Base-by-base conservation (phyloP, 768 basidiomycete species). In the Kwoniella mangroviensis region DNA sequence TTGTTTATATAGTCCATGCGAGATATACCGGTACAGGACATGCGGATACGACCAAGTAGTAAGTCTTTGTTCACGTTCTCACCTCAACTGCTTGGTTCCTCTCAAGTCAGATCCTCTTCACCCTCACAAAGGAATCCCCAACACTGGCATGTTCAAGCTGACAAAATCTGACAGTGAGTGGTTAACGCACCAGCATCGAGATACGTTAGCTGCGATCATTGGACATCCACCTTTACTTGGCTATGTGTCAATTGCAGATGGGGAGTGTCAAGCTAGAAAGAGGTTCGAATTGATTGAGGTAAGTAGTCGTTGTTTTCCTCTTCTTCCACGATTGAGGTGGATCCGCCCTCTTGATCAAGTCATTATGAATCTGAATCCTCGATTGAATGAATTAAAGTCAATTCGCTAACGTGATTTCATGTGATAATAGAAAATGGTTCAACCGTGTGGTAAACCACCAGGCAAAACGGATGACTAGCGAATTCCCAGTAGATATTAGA, bases 241-340 rank as follows among this genome's bases (percentile, higher is more conserved):
- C 2, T 99, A 91, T 81, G 86, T 98, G 56, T 90, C 94, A 1
- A 89, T 98, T 77, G 95, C 95, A 15, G 96, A 99, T 73, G 93
- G 94, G 2, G 94, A 98, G 83, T 87, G 92, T n/a, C 88, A 90
- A 65, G 97, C 92, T 10, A 85, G 97, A 53, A 86, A 90, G 2
- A 93, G 89, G 80, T 98, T 97, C 79, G 96, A 99, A 85, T 91
- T 97, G 90, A 90, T 92, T 0, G 95, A 98, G 91, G 96, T 95
- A 68, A 69, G 85, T 74, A 34, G 34, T 34, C 34, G 34, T 34
- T 34, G 34, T 34, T 34, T 34, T 34, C 6, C 34, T 34, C 34
- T 34, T 34, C 6, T 34, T 34, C 9, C 34, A 34, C 34, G 9
- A 7, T 34, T 34, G 34, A 34, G 34, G 34, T 34, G 34, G 34